Evolutionary conservation across 345 rosid species (phyloP), one percentile per base, ranked within the genome.

Genomic region (Lepidium africanum): DNA sequence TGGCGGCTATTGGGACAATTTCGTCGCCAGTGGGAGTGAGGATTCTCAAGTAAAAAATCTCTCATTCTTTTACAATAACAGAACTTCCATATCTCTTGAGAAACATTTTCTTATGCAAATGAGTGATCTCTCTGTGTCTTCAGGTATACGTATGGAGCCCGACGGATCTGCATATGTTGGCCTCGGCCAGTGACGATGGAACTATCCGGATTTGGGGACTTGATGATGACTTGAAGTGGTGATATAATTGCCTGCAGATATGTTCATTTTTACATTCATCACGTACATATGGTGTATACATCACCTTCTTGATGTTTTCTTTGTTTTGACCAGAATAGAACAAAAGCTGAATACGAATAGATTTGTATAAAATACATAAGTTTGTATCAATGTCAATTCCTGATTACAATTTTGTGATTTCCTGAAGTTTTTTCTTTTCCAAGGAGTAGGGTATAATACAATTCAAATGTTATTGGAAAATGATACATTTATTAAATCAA

Each of bases 121-220:
- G 74, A 70, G 25, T 61, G 30, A 70, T 51, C 45, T 51, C 45
- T 49, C 1, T 71, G 50, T 17, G 39, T 52, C 37, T 64, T 65
- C 70, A 84, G 91, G 87, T 86, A 17, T 81, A 78, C 41, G 74
- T 86, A 74, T 86, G 91, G 91, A 86, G 77, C 64, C 86, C 83
- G 1, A 56, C 47, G 2, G 74, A 86, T 53, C 65, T 56, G 11
- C 81, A 86, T 39, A 86, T 86, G 87, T 37, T 86, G 54, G 92
- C 92, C 11, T 86, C 92, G 13, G 88, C 78, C 15, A 84, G 92
- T 23, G 87, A 86, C 39, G 92, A 84, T 59, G 48, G 72, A 16
- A 82, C 92, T 21, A 80, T 84, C 37, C 75, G 88, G 68, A 84
- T 86, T 48, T 84, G 92, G 92, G 86, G 89, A 17, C 69, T 82